Evolutionary conservation across 1,139 yeast species (phyloP).

Genomic region (Geotrichum candidum): DNA sequence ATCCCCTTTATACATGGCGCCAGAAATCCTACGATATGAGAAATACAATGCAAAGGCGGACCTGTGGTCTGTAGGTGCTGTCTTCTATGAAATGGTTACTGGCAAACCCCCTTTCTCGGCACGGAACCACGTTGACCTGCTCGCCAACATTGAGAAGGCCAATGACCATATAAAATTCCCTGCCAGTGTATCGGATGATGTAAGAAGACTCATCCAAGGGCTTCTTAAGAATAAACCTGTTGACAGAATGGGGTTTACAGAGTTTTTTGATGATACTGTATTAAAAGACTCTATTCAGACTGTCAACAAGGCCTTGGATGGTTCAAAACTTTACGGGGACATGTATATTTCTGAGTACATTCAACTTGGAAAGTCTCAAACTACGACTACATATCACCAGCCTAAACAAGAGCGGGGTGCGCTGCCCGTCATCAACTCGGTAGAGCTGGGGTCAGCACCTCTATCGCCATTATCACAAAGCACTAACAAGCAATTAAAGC

Average conservation of each 20-base stretch:
- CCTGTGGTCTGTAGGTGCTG: constrained; percentile 97
- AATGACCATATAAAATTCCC: constrained; percentile 78
- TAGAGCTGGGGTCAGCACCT: not conserved
- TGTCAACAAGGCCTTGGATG: constrained; percentile 54
- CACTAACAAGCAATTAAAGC: not conserved
- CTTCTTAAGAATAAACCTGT: constrained; percentile 78
- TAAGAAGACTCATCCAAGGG: constrained; percentile 64
- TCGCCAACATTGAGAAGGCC: constrained; percentile 75
- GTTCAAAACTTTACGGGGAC: constrained; percentile 66
- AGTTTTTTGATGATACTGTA: constrained; percentile 62
- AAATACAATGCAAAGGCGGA: constrained; percentile 97
- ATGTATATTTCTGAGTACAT: constrained; percentile 78
- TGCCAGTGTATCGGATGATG: constrained; percentile 47
- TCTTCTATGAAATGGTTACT: constrained; percentile 85
- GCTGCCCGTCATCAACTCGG: not conserved
- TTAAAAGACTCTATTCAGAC: constrained; percentile 45
- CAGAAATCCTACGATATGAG: constrained; percentile 88
- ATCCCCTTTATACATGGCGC: constrained; percentile 96
- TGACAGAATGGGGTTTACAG: constrained; percentile 80
- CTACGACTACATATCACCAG: not conserved
- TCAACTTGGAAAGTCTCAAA: constrained; percentile 21
- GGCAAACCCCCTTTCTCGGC: constrained; percentile 96
- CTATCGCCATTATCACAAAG: constrained; percentile 1
- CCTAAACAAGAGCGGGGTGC: not conserved
- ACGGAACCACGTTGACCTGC: constrained; percentile 80